phyloP scores from a whole-genome alignment of 1,139 yeast species.

The Pichia sp. region DNA sequence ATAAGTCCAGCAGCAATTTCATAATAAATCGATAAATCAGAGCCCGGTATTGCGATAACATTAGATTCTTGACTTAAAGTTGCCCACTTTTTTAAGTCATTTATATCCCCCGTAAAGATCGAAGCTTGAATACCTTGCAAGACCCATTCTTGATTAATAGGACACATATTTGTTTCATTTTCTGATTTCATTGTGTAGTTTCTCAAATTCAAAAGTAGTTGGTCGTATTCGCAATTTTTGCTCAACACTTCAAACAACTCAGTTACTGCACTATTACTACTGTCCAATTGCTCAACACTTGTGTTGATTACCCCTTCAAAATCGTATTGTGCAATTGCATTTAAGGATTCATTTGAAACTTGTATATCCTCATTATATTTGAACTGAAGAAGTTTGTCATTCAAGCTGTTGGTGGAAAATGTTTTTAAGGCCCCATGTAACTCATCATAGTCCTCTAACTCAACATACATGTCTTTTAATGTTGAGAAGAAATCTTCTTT shows the following conservation, averaged over 20 bases:
- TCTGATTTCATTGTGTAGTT: slow-evolving; percentile 19
- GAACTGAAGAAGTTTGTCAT: slow-evolving; percentile 70
- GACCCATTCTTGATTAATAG: slow-evolving; percentile 46
- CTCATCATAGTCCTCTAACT: slow-evolving; percentile 84
- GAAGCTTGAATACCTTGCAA: slow-evolving; percentile 73
- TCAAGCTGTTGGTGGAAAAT: slow-evolving; percentile 64
- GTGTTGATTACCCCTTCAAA: slow-evolving; percentile 19
- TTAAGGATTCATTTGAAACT: slow-evolving; percentile 81
- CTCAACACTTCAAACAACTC: slow-evolving; percentile 51
- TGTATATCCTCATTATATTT: slow-evolving; percentile 87
- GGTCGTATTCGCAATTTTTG: slow-evolving; percentile 55
- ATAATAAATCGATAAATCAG: slow-evolving; percentile 53
- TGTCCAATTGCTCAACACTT: not conserved
- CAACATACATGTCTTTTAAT: slow-evolving; percentile 77
- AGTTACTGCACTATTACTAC: slow-evolving; percentile 31
- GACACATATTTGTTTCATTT: not conserved
- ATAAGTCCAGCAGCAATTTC: slow-evolving; percentile 61
- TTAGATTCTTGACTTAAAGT: slow-evolving; percentile 36
- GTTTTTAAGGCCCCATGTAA: slow-evolving; percentile 79
- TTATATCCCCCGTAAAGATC: slow-evolving; percentile 56
- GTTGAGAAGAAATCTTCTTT: slow-evolving; percentile 46
- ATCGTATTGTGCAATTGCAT: slow-evolving; percentile 46
- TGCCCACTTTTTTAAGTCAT: slow-evolving; percentile 56
- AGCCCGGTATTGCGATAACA: slow-evolving; percentile 39
- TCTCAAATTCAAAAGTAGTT: slow-evolving; percentile 32